These are phyloP conservation scores for Exophiala sp. DNA, from an alignment of 2,329 filamentous ascomycete genomes.

Conservation along the genomic window DNA sequence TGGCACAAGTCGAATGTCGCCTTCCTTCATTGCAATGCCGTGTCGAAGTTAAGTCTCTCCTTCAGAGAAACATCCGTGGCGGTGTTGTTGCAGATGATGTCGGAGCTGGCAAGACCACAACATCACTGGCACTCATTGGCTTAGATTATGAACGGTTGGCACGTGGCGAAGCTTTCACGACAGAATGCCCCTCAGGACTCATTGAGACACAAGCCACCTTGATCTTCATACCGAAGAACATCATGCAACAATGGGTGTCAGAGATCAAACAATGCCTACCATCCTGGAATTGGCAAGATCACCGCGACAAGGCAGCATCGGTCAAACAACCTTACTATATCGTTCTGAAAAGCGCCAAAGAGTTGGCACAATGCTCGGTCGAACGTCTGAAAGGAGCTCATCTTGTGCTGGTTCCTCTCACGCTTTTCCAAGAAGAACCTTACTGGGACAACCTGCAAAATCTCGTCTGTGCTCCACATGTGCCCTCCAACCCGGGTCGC, in stretches of 20 bases:
- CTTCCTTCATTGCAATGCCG: constrained; percentile 54
- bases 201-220: constrained; percentile 52
- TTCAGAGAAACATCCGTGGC: constrained; percentile 45
- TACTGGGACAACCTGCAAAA: constrained; percentile 52
- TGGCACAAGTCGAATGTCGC: constrained; percentile 56
- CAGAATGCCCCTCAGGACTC: background rate
- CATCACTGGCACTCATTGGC: constrained; percentile 56
- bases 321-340: constrained; percentile 42
- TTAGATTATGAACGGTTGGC: constrained; percentile 24
- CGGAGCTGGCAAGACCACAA: constrained; percentile 65
- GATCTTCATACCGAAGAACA: constrained; percentile 55
- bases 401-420: constrained; percentile 56
- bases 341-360: constrained; percentile 38
- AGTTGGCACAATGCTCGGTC: constrained; percentile 44
- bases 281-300: background rate
- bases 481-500: constrained; percentile 41
- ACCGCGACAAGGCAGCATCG: background rate
- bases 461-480: constrained; percentile 48
- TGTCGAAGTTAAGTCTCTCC: constrained; percentile 49
- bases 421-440: constrained; percentile 42
- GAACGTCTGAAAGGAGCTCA: constrained; percentile 46
- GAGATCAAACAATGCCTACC: constrained; percentile 49
- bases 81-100: constrained; percentile 63
- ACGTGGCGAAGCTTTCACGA: background rate
- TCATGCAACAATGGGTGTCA: constrained; percentile 56